Conservation (phyloP, 345 rosid genomes). For the Jatropha curcas region DNA sequence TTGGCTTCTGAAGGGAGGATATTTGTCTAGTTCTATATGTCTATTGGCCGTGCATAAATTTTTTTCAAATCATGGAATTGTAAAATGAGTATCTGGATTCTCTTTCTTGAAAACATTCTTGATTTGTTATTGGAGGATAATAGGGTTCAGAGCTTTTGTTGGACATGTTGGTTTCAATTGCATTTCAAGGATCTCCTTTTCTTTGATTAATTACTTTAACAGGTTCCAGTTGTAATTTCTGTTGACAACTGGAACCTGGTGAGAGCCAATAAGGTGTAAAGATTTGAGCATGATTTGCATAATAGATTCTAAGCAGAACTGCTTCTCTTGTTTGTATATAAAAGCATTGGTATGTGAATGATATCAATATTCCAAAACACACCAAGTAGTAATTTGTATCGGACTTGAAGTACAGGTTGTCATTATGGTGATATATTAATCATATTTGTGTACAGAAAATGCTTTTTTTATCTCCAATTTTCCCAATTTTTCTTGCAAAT, state of each 20-base stretch:
- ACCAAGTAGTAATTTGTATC: not conserved
- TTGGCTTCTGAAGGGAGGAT: not conserved
- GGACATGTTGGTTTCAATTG: not conserved
- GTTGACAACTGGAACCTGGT: not conserved
- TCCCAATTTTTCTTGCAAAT: not conserved
- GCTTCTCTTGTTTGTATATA: not conserved
- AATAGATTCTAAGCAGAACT: not conserved
- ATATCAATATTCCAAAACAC: not conserved
- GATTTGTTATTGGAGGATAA: constrained; percentile 8
- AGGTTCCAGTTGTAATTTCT: not conserved
- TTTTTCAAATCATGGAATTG: not conserved
- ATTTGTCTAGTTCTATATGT: no score
- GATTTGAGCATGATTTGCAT: not conserved
- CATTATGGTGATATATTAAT: not conserved
- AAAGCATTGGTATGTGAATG: not conserved
- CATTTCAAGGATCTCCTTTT: not conserved
- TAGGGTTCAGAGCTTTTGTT: constrained; percentile 4
- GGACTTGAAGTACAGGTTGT: not conserved
- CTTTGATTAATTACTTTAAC: not conserved
- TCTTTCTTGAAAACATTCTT: not conserved
- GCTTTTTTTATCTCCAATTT: not conserved
- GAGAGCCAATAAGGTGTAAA: not conserved
- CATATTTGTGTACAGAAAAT: not conserved
- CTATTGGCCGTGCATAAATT: not conserved
- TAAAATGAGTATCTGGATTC: not conserved